These are phyloP conservation scores for Jaltomata sinuosa DNA, from an alignment of 257 asterid species.

Conservation along the genomic window DNA sequence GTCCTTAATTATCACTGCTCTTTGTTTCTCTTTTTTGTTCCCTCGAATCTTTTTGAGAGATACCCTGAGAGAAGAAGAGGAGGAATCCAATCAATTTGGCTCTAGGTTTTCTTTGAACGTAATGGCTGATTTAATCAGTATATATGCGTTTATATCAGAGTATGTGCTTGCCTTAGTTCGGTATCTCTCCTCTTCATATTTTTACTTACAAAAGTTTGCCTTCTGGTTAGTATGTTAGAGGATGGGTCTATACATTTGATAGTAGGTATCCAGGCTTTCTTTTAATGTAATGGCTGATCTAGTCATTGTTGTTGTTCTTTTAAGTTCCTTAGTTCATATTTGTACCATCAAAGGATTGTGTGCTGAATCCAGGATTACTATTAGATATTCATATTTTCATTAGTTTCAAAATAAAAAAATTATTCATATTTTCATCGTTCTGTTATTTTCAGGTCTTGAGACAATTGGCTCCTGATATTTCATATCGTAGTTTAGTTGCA, in stretches of 20 bases:
- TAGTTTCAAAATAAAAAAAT: background rate
- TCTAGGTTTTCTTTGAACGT: background rate
- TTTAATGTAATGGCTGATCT: background rate
- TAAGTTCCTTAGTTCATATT: background rate
- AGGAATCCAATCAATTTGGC: background rate
- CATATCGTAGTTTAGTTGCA: constrained; percentile 81
- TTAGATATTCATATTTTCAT: background rate
- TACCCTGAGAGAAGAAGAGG: background rate
- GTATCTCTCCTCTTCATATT: background rate
- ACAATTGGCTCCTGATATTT: constrained; percentile 83
- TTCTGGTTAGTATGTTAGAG: background rate
- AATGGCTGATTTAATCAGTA: background rate
- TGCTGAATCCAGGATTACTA: background rate
- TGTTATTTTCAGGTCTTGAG: constrained; percentile 59
- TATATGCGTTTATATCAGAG: background rate
- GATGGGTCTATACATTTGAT: background rate
- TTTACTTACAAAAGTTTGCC: background rate
- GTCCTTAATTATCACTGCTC: constrained; percentile 21
- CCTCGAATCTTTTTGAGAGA: background rate
- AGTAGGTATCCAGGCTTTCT: background rate
- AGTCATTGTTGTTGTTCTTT: background rate
- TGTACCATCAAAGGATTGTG: background rate
- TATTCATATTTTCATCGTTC: background rate
- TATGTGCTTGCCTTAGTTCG: background rate
- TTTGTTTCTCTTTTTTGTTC: background rate